phyloP scores from a whole-genome alignment of 768 basidiomycete species.

The Pholiota microspora region DNA sequence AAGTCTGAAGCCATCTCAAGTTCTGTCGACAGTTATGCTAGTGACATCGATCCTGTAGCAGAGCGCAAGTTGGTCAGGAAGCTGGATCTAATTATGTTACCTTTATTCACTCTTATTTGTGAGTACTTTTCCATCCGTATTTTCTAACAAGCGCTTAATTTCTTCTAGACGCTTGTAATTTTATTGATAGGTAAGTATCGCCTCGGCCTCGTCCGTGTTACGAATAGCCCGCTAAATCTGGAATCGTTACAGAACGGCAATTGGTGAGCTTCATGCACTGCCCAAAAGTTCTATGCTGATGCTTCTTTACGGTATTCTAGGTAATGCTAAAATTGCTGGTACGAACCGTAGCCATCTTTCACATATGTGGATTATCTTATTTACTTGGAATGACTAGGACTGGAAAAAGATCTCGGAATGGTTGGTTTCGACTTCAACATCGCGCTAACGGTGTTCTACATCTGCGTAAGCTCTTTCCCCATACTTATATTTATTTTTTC shows the following conservation, averaged over 20 bases:
- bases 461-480: constrained; percentile 24
- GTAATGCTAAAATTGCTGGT: constrained; percentile 26
- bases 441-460: constrained; percentile 40
- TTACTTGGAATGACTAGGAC: constrained; percentile 16
- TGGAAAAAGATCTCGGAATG: constrained; percentile 42
- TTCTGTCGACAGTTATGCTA: constrained; percentile 1
- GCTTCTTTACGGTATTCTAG: neutral
- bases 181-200: constrained; percentile 31
- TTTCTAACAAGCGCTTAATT: neutral
- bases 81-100: constrained; percentile 32
- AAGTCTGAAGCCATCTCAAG: neutral
- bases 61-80: constrained; percentile 34
- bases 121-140: constrained; percentile 12
- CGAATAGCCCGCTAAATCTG: neutral
- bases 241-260: constrained; percentile 14
- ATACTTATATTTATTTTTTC: neutral
- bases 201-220: neutral
- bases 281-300: neutral
- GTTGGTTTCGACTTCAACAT: constrained; percentile 39
- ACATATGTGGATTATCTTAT: neutral
- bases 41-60: constrained; percentile 30
- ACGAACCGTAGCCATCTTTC: neutral
- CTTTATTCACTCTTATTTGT: constrained; percentile 40
- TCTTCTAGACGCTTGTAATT: constrained; percentile 32
- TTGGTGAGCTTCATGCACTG: constrained; percentile 14